Base-by-base conservation (phyloP, 2,329 filamentous ascomycete genomes). In the Penicillium psychrosexuale region DNA sequence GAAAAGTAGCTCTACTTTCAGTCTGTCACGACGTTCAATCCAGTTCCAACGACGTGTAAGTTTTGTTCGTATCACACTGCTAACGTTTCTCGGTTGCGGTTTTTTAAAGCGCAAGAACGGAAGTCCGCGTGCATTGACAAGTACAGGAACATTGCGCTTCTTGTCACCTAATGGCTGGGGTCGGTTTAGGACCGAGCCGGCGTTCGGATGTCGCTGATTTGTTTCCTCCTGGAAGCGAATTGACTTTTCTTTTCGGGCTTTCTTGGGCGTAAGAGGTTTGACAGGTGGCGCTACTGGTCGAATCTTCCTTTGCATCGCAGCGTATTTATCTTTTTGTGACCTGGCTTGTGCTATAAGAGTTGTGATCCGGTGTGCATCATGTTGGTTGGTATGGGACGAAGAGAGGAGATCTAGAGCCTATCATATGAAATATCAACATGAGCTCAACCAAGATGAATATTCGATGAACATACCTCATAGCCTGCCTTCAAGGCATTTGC, bases 21-120 rank as follows among this genome's bases (percentile, higher is more conserved):
- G 40, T 17, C 64, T 60, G 5, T 72, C 61, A 13, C 70, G 69
- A 33, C 66, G 66, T 38, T 68, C 61, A 34, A 75, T 69, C 28
- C 66, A 61, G 9, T 67, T 68, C 65, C 69, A 69, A 19, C 75
- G 70, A 19, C 62, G 69, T 9, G 63, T 63, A 17, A 74, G 63
- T 47, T 74, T 75, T 30, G 59, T 64, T 43, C 67, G 67, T 50
- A 78, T 63, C 2, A 75, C 63, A 5, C 69, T 61, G 44, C 72
- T 75, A 24, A 78, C 56, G 48, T 67, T 70, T 55, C 65, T 67
- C 8, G 76, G 75, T 48, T 77, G 73, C 1, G 75, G 76, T 45
- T 78, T 78, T 47, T 76, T 75, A 47, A 77, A 75, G 46, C 75
- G 72, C 44, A 78, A 61, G 40, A 77, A 72, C 2, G 76, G 75